Conservation (phyloP, 495 filamentous ascomycete species). For the Penicillium bovifimosum region DNA sequence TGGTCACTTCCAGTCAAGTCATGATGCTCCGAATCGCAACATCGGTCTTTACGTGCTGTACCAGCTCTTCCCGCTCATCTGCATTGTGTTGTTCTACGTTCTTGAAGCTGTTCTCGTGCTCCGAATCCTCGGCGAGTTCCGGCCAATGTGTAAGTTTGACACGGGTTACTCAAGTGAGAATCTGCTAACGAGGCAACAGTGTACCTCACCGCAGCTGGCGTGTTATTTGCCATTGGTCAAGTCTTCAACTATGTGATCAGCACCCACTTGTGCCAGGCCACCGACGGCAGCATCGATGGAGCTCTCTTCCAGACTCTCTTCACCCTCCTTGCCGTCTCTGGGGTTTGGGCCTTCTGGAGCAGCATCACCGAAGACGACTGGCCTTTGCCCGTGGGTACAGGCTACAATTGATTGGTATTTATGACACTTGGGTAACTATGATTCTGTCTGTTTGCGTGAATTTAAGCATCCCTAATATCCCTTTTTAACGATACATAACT, state of each 20-base stretch:
- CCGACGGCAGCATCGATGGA: constrained; percentile 81
- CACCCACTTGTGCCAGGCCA: constrained; percentile 78
- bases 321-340: constrained; percentile 73
- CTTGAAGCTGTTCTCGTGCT: constrained; percentile 80
- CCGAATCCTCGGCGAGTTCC: constrained; percentile 73
- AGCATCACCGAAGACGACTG: constrained; percentile 99
- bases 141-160: constrained; percentile 68
- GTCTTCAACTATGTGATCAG: constrained; percentile 95
- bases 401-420: constrained; percentile 40
- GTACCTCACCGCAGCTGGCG: constrained; percentile 64
- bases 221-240: constrained; percentile 87
- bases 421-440: background rate
- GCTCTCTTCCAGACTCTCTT: constrained; percentile 91
- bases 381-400: constrained; percentile 60
- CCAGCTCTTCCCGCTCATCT: constrained; percentile 84
- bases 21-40: constrained; percentile 55
- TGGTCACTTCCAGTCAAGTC: constrained; percentile 59
- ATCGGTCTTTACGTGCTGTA: constrained; percentile 92
- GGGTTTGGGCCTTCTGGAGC: constrained; percentile 93
- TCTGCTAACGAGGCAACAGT: constrained; percentile 44
- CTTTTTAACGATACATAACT: constrained; percentile 15
- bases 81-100: constrained; percentile 74
- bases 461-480: constrained; percentile 12
- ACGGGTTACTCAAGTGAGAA: background rate
- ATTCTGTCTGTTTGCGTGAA: constrained; percentile 9